Base-by-base conservation (phyloP, 139 green algal genomes). In the Tetradesmus obliquus region DNA sequence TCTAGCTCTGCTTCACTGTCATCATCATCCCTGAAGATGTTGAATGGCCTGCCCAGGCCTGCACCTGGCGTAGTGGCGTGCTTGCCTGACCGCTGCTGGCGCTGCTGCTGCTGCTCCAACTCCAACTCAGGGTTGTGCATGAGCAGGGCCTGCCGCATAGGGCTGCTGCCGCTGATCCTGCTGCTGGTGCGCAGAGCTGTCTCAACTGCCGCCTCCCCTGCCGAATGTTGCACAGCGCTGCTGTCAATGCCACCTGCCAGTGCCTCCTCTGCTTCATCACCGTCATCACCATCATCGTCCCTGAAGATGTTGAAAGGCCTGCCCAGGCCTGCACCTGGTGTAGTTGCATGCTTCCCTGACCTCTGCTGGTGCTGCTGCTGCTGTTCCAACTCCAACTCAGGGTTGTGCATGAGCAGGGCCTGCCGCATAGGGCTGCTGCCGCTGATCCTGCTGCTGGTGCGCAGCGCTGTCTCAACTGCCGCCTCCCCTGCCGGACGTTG, bases 301-400 rank as follows among this genome's bases (percentile, higher is more conserved):
- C 66, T 84, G 79, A 84, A 57, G n/a, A 53, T 84, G n/a, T n/a
- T 76, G 66, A 76, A 76, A 19, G 66, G 66, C 66, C 60, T 71
- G 60, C 60, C 60, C 3, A 71, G 60, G 12, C 60, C 60, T 71
- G 60, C 60, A 17, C 60, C 60, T 20, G 60, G 60, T 0, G 60
- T 71, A 17, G 45, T 86, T 13, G 60, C 60, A 13, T 71, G 60
- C 76, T 55, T 53, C 2, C 24, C 76, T 82, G 76, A 51, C 17
- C 17, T 0, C 24, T 85, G 80, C 80, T 85, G 80, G n/a, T 0
- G 45, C 45, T 85, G 80, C 45, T 55, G 32, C 4, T 55, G 80
- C 8, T 85, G 80, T 32, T 85, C 22, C 7, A 71, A 3, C 3
- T 71, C 8, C 60, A 71, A 71, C 60, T 71, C 60, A 71, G 5